Evolutionary conservation across 2,329 filamentous ascomycete genomes (phyloP).

Genomic region (Westerdykella ornata): DNA sequence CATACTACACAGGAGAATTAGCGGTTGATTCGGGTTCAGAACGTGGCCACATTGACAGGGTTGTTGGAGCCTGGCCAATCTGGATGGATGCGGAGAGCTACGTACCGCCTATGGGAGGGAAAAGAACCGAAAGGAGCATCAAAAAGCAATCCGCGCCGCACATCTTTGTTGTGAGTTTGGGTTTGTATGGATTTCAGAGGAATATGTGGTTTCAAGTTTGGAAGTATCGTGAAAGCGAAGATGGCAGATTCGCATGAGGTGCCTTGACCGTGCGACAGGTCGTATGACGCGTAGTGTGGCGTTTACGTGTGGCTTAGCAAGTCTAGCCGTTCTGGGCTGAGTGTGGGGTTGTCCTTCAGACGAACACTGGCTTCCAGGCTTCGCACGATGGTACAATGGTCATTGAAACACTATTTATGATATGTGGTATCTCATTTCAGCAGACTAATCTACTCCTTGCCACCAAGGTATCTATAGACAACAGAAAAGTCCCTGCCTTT

Average conservation of each 20-base stretch:
- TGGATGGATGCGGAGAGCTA: constrained; percentile 7
- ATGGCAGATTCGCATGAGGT: neutral
- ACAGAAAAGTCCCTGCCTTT: constrained; percentile 48
- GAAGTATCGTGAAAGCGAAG: neutral
- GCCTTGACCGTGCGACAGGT: neutral
- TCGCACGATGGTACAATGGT: too few species aligned
- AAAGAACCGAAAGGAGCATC: constrained; percentile 55
- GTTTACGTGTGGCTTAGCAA: neutral
- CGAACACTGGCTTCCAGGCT: too few species aligned
- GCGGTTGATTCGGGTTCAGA: constrained; percentile 3
- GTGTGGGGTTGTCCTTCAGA: neutral
- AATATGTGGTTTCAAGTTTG: neutral
- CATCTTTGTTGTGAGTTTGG: constrained; percentile 38
- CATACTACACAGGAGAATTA: constrained; percentile 57
- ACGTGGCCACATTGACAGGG: neutral
- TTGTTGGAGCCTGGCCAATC: constrained; percentile 13
- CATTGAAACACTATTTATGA: neutral
- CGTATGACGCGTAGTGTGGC: constrained; percentile 3
- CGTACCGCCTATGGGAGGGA: constrained; percentile 53
- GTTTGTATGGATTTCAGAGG: neutral
- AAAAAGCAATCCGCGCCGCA: constrained; percentile 56
- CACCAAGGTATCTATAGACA: constrained; percentile 46
- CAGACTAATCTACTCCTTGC: constrained; percentile 38
- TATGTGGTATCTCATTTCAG: neutral
- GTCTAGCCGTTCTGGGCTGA: neutral